Evolutionary conservation across 768 basidiomycete species (phyloP), one percentile per base, ranked within the genome.

Genomic region (Phylloporus arenicola): DNA sequence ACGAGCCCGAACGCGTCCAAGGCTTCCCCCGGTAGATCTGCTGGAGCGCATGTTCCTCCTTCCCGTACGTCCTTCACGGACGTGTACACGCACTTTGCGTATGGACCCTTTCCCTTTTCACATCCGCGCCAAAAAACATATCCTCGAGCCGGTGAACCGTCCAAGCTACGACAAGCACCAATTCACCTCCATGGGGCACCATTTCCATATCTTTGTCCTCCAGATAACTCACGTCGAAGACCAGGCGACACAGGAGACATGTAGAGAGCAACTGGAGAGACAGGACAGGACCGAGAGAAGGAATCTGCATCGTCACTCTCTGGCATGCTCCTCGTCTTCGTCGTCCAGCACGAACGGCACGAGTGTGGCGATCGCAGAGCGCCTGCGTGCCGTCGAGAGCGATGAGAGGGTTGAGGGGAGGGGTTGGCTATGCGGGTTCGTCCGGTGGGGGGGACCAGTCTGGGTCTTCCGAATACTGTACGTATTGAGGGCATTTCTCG

Each of bases 41-140:
- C 5, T 1, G 38, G 44, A 11, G 34, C 24, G 1, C 24, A 43
- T 3, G 8, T 3, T 17, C 22, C 38, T 3, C 43, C 19, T 11
- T 1, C 10, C 3, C 1, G n/a, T 0, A 29, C 27, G 2, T 16
- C 11, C n/a, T 13, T 43, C 27, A 48, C 39, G 1, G 43, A 29
- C 1, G 49, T 59, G 25, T 59, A 53, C 7, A 51, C 2, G 41
- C 51, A 60, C 19, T 30, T 50, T 22, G 58, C 52, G 16, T 53
- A 51, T 3, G 38, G 45, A 2, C 57, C 34, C 3, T 40, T 22
- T n/a, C 40, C 46, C 13, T 4, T 42, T 12, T 14, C 16, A 27
- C 9, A 11, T 13, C 25, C 41, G 3, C 10, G 16, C 41, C 41
- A 42, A 24, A n/a, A 9, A 9, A 24, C 27, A 3, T 13, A 17